These are phyloP conservation scores for Blastomyces parvus DNA, from an alignment of 2,329 filamentous ascomycete genomes.

Conservation along the genomic window DNA sequence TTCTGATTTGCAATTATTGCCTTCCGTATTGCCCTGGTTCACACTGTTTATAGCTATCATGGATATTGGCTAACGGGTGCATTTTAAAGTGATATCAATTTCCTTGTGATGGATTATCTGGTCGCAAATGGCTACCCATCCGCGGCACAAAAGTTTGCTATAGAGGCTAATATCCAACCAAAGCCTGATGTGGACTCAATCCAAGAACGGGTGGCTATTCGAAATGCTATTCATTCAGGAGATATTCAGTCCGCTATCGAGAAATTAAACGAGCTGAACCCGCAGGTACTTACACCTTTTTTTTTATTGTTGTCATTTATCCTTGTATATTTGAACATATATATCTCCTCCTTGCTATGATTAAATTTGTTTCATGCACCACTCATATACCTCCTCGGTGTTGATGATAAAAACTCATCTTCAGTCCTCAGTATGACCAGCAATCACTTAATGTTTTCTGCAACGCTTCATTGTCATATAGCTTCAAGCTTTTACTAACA, in stretches of 20 bases:
- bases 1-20: slow-evolving; percentile 45
- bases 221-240: slow-evolving; percentile 73
- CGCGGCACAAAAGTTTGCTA: slow-evolving; percentile 85
- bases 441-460: slow-evolving; percentile 15
- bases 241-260: slow-evolving; percentile 79
- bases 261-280: slow-evolving; percentile 78
- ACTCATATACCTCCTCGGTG: slow-evolving; percentile 78
- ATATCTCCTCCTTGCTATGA: slow-evolving; percentile 55
- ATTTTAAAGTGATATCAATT: slow-evolving; percentile 73
- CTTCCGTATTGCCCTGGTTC: slow-evolving; percentile 8
- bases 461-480: slow-evolving; percentile 10
- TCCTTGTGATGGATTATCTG: slow-evolving; percentile 90
- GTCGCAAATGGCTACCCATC: slow-evolving; percentile 91
- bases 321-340: slow-evolving; percentile 32
- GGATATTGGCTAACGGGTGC: slow-evolving; percentile 23
- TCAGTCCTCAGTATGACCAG: slow-evolving; percentile 81
- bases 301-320: slow-evolving; percentile 10
- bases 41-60: slow-evolving; percentile 2
- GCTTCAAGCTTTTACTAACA: slow-evolving; percentile 14
- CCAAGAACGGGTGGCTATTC: slow-evolving; percentile 68
- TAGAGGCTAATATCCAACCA: slow-evolving; percentile 77
- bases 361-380: slow-evolving; percentile 99
- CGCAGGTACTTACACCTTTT: slow-evolving; percentile 57
- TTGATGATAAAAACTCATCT: slow-evolving; percentile 77
- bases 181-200: slow-evolving; percentile 65